Evolutionary conservation across 805 yeast genomes (phyloP).

Genomic region (Kodamaea hsintzibuensis): DNA sequence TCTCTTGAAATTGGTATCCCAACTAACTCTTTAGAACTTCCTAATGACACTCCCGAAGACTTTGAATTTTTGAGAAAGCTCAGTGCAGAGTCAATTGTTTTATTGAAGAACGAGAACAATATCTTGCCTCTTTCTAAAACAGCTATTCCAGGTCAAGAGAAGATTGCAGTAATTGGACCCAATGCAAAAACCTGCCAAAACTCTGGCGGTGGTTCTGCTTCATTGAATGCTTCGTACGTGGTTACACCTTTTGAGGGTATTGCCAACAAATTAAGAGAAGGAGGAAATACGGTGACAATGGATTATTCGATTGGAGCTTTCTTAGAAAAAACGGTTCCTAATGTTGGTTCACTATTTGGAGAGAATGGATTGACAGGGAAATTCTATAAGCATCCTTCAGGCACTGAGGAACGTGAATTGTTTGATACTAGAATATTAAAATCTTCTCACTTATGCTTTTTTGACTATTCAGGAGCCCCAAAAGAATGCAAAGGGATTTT

Average conservation of each 20-base stretch:
- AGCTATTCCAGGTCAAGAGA: not conserved
- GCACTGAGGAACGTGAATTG: conserved; percentile 16
- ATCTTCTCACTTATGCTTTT: conserved; percentile 14
- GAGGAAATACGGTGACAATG: conserved; percentile 21
- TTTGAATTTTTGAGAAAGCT: conserved; percentile 12
- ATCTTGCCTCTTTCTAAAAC: conserved; percentile 45
- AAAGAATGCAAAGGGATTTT: conserved; percentile 21
- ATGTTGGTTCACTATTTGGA: conserved; percentile 29
- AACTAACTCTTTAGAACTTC: conserved; percentile 29
- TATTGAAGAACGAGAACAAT: conserved; percentile 52
- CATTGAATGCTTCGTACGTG: conserved; percentile 48
- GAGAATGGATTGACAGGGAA: conserved; percentile 16
- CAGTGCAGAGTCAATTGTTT: conserved; percentile 53
- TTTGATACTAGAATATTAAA: conserved; percentile 26
- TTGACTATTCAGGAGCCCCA: not conserved
- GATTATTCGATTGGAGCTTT: conserved; percentile 34
- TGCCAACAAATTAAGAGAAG: conserved; percentile 22
- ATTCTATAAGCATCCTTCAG: conserved; percentile 28
- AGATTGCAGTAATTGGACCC: conserved; percentile 59
- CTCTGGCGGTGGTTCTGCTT: conserved; percentile 67
- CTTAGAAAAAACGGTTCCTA: conserved; percentile 33
- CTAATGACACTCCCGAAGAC: conserved; percentile 29
- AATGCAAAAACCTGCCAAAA: conserved; percentile 50
- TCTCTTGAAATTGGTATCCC: conserved; percentile 27
- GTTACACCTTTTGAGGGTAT: conserved; percentile 54